phyloP scores from a whole-genome alignment of 148 eudicot genomes.

The Rhododendron mucronatum region DNA sequence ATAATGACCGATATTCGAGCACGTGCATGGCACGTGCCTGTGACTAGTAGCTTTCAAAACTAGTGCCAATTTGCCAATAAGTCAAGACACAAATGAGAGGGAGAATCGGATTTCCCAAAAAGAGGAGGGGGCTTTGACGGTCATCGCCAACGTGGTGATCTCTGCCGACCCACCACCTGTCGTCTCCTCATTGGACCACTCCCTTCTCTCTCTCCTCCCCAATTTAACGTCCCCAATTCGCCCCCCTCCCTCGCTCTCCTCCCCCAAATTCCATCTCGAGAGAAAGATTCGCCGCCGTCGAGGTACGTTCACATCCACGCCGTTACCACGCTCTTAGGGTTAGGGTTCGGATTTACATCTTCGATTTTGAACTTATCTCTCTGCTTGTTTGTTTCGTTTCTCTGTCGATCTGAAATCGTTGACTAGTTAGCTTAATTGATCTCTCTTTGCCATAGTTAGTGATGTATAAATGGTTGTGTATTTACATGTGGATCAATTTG shows the following conservation, averaged over 20 bases:
- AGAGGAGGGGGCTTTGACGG: slow-evolving; percentile 9
- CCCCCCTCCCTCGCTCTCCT: background rate
- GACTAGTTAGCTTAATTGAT: background rate
- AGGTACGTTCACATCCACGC: background rate
- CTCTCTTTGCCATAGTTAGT: too few relatives aligned
- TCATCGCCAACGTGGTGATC: slow-evolving; percentile 13
- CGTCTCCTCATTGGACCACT: slow-evolving; percentile 4
- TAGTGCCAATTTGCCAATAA: too few relatives aligned
- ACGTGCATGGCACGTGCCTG: too few relatives aligned
- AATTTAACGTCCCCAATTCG: background rate
- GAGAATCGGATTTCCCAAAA: background rate
- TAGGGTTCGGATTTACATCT: background rate
- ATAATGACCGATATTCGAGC: too few relatives aligned
- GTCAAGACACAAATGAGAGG: background rate
- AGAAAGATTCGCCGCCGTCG: background rate
- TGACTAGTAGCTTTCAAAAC: too few relatives aligned
- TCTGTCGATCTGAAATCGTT: background rate
- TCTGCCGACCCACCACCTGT: background rate
- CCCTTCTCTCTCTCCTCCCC: background rate
- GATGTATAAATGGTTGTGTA: background rate
- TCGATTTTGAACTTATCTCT: background rate
- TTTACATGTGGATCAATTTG: background rate
- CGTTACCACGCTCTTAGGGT: background rate
- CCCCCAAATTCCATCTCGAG: background rate
- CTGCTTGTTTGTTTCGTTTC: background rate